These are phyloP conservation scores for Thermothelomyces thermophilus DNA, from an alignment of 2,329 filamentous ascomycete species.

Conservation along the genomic window DNA sequence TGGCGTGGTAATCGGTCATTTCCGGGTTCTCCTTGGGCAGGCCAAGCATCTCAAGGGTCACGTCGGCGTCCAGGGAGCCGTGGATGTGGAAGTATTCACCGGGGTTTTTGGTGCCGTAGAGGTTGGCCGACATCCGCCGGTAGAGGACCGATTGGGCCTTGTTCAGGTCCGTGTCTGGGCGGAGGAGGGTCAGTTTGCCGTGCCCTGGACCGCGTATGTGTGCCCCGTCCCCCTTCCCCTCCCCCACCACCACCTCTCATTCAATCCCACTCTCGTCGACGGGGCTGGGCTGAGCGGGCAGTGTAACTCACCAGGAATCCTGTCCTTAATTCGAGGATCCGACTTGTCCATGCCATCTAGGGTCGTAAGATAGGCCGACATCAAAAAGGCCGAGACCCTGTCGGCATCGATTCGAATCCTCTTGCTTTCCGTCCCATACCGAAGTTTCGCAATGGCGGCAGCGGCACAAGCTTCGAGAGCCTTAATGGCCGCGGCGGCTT, in stretches of 20 bases:
- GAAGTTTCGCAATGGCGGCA: constrained; percentile 51
- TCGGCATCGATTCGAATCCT: constrained; percentile 46
- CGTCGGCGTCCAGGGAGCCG: constrained; percentile 65
- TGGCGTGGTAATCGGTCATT: constrained; percentile 52
- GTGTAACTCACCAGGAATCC: constrained; percentile 26
- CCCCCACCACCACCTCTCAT: too few relatives aligned
- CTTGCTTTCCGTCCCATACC: constrained; percentile 37
- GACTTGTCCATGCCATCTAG: constrained; percentile 46
- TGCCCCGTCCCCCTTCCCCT: too few relatives aligned
- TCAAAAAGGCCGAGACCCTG: constrained; percentile 48
- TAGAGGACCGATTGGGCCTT: constrained; percentile 65
- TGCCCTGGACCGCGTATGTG: too few relatives aligned
- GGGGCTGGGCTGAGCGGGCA: not conserved
- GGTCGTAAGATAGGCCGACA: constrained; percentile 52
- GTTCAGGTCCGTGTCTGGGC: constrained; percentile 62
- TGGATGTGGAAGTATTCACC: constrained; percentile 71
- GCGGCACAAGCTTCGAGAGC: constrained; percentile 54
- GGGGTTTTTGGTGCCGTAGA: constrained; percentile 60
- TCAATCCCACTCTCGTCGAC: constrained; percentile 24
- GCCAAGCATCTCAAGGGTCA: constrained; percentile 63
- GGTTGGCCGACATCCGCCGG: constrained; percentile 63
- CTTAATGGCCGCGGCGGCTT: constrained; percentile 43
- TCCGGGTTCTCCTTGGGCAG: constrained; percentile 55
- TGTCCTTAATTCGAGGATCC: constrained; percentile 40
- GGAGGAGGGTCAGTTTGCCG: too few relatives aligned